Evolutionary conservation across 768 basidiomycete species (phyloP).

Genomic region (Multifurca ochricompacta): DNA sequence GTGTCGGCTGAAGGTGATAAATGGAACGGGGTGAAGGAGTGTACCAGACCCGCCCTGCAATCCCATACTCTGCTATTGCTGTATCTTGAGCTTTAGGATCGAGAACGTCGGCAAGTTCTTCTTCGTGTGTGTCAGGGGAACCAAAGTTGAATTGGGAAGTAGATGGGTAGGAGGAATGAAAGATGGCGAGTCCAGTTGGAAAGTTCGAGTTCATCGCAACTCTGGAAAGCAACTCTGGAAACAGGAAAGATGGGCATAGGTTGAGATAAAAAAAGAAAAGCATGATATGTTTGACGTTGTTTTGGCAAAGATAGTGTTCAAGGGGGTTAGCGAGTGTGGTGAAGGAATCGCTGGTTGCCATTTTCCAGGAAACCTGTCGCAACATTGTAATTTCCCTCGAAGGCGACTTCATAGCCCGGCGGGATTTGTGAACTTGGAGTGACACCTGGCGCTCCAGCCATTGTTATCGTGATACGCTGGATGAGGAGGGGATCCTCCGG

Average conservation of each 20-base stretch:
- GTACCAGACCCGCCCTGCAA: constrained; percentile 81
- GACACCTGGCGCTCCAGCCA: constrained; percentile 34
- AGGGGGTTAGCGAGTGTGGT: background rate
- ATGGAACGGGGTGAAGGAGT: constrained; percentile 15
- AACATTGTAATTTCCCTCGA: constrained; percentile 40
- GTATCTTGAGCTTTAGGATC: constrained; percentile 37
- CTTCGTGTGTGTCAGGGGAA: background rate
- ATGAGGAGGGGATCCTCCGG: constrained; percentile 30
- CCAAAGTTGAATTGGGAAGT: background rate
- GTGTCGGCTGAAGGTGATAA: constrained; percentile 35
- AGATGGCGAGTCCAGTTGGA: constrained; percentile 11
- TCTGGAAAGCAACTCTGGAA: too few relatives aligned
- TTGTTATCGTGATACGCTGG: constrained; percentile 35
- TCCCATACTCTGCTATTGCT: constrained; percentile 67
- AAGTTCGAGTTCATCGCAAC: constrained; percentile 4
- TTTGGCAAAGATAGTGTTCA: background rate
- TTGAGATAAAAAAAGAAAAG: background rate
- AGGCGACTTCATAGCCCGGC: constrained; percentile 41
- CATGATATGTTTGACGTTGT: constrained; percentile 12
- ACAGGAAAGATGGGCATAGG: background rate
- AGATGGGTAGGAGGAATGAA: constrained; percentile 4
- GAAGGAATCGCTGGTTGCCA: constrained; percentile 41
- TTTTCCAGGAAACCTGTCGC: constrained; percentile 47
- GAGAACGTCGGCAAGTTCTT: constrained; percentile 21
- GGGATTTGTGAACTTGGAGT: constrained; percentile 41